phyloP scores from a whole-genome alignment of 2,329 filamentous ascomycete species.

The Cladobotryum protrusum region DNA sequence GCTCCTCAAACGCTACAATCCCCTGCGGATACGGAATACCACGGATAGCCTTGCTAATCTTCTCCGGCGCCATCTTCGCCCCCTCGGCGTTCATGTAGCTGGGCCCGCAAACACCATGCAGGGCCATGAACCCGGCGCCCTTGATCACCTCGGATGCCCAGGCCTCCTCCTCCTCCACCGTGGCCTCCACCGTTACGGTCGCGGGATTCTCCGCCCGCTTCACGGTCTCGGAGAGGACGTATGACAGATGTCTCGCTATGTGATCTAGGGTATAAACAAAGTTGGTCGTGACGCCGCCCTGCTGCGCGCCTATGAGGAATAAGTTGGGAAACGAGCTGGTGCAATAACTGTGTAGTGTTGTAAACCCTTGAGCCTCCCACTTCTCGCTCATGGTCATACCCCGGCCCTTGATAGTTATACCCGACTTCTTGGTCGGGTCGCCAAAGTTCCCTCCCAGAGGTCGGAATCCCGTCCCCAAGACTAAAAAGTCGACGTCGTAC shows the following conservation, averaged over 20 bases:
- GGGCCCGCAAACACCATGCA: conserved; percentile 45
- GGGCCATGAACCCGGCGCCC: conserved; percentile 33
- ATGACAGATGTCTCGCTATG: conserved; percentile 35
- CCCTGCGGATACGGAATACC: conserved; percentile 18
- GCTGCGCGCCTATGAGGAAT: conserved; percentile 40
- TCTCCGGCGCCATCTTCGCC: conserved; percentile 22
- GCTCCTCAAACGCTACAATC: conserved; percentile 22
- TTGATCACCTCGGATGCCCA: conserved; percentile 38
- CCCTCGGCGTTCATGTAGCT: conserved; percentile 47
- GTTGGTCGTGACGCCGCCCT: conserved; percentile 35
- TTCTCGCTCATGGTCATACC: conserved; percentile 39
- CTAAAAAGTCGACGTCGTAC: conserved; percentile 36
- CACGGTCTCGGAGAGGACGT: conserved; percentile 25
- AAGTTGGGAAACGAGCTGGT: conserved; percentile 49
- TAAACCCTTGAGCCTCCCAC: conserved; percentile 34
- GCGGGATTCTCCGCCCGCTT: conserved; percentile 14
- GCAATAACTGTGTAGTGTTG: conserved; percentile 47
- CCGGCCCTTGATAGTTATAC: conserved; percentile 35
- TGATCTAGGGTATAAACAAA: conserved; percentile 31
- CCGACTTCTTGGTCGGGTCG: conserved; percentile 16
- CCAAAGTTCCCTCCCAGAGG: conserved; percentile 26
- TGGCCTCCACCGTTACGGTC: conserved; percentile 36
- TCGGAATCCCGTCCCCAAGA: conserved; percentile 32
- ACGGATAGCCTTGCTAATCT: conserved; percentile 26
- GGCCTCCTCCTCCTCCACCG: conserved; percentile 37